A percentile compares a stretch with the other conserved stretches of the same genome.
Evolutionary conservation across 2,329 filamentous ascomycete species (phyloP).

Genomic region (Monosporascus cannonballus): DNA sequence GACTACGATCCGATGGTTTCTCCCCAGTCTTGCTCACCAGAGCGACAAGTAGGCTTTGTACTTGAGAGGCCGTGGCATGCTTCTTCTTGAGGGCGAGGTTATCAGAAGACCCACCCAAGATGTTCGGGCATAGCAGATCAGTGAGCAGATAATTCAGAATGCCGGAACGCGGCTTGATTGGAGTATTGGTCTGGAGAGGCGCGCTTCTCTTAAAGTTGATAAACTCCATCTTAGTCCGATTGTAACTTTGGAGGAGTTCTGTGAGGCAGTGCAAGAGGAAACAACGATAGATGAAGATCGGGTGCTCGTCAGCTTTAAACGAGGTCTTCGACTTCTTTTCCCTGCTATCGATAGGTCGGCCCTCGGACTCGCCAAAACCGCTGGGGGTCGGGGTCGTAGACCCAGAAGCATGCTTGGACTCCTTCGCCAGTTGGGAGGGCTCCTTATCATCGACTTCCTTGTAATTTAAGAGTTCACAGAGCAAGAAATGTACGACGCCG

Average conservation of each 20-base stretch:
- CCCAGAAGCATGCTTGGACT: constrained; percentile 30
- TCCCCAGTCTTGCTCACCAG: constrained; percentile 86
- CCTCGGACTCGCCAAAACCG: constrained; percentile 18
- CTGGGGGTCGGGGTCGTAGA: constrained; percentile 28
- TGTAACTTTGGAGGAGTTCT: constrained; percentile 87
- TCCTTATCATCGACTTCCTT: constrained; percentile 88
- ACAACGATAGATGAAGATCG: constrained; percentile 93
- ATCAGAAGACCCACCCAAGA: constrained; percentile 64
- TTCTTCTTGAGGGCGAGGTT: constrained; percentile 78
- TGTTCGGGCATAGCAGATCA: constrained; percentile 59
- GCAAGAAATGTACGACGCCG: constrained; percentile 88
- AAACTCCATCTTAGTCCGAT: constrained; percentile 93
- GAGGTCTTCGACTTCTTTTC: constrained; percentile 64
- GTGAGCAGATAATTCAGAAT: constrained; percentile 91
- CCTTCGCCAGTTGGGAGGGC: constrained; percentile 36
- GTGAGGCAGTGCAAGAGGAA: constrained; percentile 89
- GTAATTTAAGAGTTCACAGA: constrained; percentile 88
- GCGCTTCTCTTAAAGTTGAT: constrained; percentile 97
- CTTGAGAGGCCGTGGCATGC: constrained; percentile 75
- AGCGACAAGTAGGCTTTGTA: constrained; percentile 79
- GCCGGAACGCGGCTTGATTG: constrained; percentile 87
- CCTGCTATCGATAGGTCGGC: constrained; percentile 34
- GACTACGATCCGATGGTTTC: constrained; percentile 51
- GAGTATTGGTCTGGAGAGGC: constrained; percentile 75
- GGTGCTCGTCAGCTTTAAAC: constrained; percentile 90